Evolutionary conservation across 2,329 filamentous ascomycete genomes (phyloP).

Genomic region (Ascosphaera apis): DNA sequence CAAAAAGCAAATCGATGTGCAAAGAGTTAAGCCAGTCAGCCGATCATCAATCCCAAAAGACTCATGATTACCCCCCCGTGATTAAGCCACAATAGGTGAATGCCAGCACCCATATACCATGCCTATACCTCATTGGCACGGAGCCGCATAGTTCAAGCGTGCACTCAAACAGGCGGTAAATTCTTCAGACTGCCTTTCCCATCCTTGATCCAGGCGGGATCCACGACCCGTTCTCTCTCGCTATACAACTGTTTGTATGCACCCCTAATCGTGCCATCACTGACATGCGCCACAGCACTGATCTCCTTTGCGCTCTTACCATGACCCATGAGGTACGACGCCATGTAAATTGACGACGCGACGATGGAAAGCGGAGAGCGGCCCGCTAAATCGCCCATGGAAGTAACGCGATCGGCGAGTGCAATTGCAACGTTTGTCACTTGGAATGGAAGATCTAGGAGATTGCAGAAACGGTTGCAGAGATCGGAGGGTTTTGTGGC

Average conservation of each 20-base stretch:
- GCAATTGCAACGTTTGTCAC: constrained; percentile 61
- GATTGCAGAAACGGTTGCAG: constrained; percentile 71
- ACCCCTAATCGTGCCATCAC: constrained; percentile 88
- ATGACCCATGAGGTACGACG: constrained; percentile 64
- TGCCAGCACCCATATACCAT: background rate
- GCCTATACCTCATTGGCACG: background rate
- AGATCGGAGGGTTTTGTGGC: constrained; percentile 66
- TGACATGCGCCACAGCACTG: constrained; percentile 62
- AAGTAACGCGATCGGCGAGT: constrained; percentile 54
- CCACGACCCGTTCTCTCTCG: constrained; percentile 50
- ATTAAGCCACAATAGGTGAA: background rate
- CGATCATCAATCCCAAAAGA: too few relatives aligned
- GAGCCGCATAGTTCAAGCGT: background rate
- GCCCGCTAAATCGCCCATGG: constrained; percentile 62
- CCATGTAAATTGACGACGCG: constrained; percentile 91
- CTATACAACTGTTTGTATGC: constrained; percentile 76
- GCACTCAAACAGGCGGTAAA: constrained; percentile 32
- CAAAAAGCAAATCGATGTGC: too few relatives aligned
- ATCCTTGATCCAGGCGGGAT: constrained; percentile 48
- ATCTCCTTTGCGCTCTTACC: constrained; percentile 69
- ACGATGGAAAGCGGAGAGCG: constrained; percentile 86
- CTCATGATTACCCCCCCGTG: too few relatives aligned
- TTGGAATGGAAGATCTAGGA: constrained; percentile 50
- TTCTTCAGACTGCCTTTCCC: constrained; percentile 48
- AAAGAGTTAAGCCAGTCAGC: too few relatives aligned